Conservation (phyloP, 2,329 filamentous ascomycete genomes). For the Phialocephala sp. region DNA sequence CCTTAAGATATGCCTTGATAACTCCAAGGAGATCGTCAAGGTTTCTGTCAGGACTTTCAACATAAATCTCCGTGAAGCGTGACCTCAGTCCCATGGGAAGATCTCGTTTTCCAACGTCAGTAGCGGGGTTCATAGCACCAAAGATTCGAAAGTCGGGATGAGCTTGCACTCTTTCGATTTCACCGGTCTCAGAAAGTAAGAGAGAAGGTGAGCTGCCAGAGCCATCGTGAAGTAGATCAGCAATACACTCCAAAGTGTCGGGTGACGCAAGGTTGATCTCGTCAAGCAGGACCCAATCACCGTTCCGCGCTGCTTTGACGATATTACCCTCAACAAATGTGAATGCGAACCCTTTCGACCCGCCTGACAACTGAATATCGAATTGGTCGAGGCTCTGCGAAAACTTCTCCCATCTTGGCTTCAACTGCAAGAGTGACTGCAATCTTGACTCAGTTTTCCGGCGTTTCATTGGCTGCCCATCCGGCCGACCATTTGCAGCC, state of each 20-base stretch:
- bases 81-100: constrained; percentile 87
- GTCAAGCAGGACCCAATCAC: constrained; percentile 95
- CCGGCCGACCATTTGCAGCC: constrained; percentile 43
- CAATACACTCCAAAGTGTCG: constrained; percentile 92
- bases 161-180: constrained; percentile 86
- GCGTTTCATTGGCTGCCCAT: constrained; percentile 72
- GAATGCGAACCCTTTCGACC: constrained; percentile 83
- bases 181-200: constrained; percentile 89
- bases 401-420: constrained; percentile 81
- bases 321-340: constrained; percentile 96
- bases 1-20: constrained; percentile 85
- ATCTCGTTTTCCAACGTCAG: constrained; percentile 95
- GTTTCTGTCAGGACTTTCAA: constrained; percentile 86
- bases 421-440: constrained; percentile 62
- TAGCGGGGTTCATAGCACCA: constrained; percentile 98
- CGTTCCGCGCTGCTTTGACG: constrained; percentile 92
- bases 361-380: constrained; percentile 76
- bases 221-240: constrained; percentile 81
- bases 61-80: constrained; percentile 94
- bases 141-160: constrained; percentile 96
- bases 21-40: constrained; percentile 86
- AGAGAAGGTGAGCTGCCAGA: constrained; percentile 77
- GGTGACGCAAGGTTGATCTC: constrained; percentile 97
- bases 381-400: constrained; percentile 76
- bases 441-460: constrained; percentile 71